Base-by-base conservation (phyloP, 1,284 basidiomycete genomes). In the Cryptococcus floricola region DNA sequence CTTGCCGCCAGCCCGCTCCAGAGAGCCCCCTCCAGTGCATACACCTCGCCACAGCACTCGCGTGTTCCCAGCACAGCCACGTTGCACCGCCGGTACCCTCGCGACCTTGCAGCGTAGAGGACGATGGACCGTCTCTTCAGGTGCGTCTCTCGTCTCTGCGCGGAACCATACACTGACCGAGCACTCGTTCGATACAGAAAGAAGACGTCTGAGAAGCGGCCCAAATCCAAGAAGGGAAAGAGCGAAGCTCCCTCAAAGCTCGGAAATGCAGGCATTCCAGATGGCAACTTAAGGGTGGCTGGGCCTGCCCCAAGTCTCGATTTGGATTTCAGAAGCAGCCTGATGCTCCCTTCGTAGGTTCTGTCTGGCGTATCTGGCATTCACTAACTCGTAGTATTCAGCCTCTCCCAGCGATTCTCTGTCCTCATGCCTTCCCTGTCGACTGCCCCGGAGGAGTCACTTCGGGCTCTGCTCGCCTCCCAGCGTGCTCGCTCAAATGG, bases 311-410 rank as follows among this genome's bases (percentile, higher is more conserved):
- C 73, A 0, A 71, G 67, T 55, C 57, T 75, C 53, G 53, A 73
- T 43, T 57, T 74, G 47, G 69, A 73, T 51, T 68, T 74, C 25
- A 63, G 74, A 46, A 73, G 65, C 51, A 74, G 72, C n/a, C 60
- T 75, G 48, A 73, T 75, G 13, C 56, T 75, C 23, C 74, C 72
- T 27, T 63, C 65, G 74, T 74, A 56, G 60, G 73, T 65, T 3
- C 2, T 10, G 10, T 52, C 41, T 37, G 14, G 7, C 48, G 18
- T 9, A n/a, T 9, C 5, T 53, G 34, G 39, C 34, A 48, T 34
- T 18, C 18, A 34, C 27, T 10, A 19, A 46, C 23, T 16, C 10
- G 9, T 8, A 25, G 25, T 25, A 14, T 28, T 8, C 55, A 73
- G 74, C 8, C 55, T 75, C 27, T 67, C 71, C 3, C 62, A 73